phyloP scores from a whole-genome alignment of 2,329 filamentous ascomycete species.

The Cercospora sp. region DNA sequence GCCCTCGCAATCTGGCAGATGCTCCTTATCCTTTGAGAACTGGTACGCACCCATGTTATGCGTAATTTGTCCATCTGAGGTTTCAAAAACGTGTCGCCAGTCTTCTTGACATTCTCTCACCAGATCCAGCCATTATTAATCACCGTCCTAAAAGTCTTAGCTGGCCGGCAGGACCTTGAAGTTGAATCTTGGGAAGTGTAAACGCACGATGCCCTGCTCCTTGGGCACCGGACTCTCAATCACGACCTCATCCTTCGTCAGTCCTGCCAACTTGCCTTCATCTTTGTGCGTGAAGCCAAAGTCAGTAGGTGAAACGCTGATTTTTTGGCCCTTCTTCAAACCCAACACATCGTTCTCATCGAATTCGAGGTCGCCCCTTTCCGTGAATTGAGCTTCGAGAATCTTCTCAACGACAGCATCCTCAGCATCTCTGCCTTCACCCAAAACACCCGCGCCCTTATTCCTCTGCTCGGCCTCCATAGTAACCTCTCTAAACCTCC shows the following conservation, averaged over 20 bases:
- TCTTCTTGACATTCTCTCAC: not conserved
- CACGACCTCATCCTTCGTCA: constrained; percentile 23
- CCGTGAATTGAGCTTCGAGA: constrained; percentile 13
- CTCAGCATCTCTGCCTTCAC: constrained; percentile 21
- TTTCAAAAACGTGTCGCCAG: not conserved
- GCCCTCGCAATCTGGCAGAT: not conserved
- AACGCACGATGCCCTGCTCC: constrained; percentile 17
- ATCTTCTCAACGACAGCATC: constrained; percentile 20
- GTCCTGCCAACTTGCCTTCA: constrained; percentile 18
- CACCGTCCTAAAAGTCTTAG: not conserved
- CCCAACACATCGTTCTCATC: constrained; percentile 20
- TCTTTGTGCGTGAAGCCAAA: constrained; percentile 27
- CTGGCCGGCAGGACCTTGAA: constrained; percentile 21
- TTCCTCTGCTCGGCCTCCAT: constrained; percentile 14
- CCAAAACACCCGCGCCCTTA: constrained; percentile 7
- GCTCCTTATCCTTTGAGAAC: not conserved
- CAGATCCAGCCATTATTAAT: not conserved
- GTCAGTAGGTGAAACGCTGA: constrained; percentile 24
- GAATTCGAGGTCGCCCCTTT: constrained; percentile 4
- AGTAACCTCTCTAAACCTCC: constrained; percentile 17
- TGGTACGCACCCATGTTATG: not conserved
- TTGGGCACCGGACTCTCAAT: constrained; percentile 20
- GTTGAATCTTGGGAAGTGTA: constrained; percentile 28
- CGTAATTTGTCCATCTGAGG: not conserved
- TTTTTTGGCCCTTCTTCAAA: constrained; percentile 16